Evolutionary conservation across 192 early-diverging fungal species (phyloP), one percentile per base, ranked within the genome.

Genomic region (Geranomyces michiganensis): DNA sequence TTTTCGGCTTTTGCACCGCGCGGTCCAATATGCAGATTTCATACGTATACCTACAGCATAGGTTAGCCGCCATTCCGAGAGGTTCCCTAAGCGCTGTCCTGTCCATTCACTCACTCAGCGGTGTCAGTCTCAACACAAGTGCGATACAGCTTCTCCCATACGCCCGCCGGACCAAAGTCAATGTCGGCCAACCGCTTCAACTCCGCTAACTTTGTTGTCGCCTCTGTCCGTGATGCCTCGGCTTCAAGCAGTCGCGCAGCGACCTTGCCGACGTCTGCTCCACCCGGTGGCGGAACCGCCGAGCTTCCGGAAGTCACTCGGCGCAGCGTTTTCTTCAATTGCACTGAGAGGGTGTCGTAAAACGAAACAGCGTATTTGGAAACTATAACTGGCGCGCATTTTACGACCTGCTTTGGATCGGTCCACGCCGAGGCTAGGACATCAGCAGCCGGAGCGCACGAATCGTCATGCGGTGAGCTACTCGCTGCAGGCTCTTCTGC

Each of bases 1-100:
- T 83, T 62, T 90, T 87, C 62, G 80, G 83, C 30, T 85, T 87
- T 83, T 98, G 97, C 30, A 85, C 76, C 0, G 90, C 92, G 24
- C 83, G 82, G 17, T 88, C 92, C 71, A 92, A 83, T 21, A 96
- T 68, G 78, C 97, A 99, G 70, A 96, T 60, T 86, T 93, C 81
- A 69, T 87, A 93, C 6, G 68, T 80, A 70, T 88, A 89, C 56
- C 74, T 70, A 15, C 46, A 41, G 36, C 10, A 41, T 41, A 3
- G 10, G 44, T 17, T 44, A 26, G 43, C 64, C 13, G 15, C 43
- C 43, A 19, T 44, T 30, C 21, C 41, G 14, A 44, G 15, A 5
- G 0, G n/a, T n/a, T 41, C 5, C 10, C 5, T 41, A 41, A 3
- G 24, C 1, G 5, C 36, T 41, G 36, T 10, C 10, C 5, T 10